Base-by-base conservation (phyloP, 2,329 filamentous ascomycete genomes). In the Drechslerella dactyloides region DNA sequence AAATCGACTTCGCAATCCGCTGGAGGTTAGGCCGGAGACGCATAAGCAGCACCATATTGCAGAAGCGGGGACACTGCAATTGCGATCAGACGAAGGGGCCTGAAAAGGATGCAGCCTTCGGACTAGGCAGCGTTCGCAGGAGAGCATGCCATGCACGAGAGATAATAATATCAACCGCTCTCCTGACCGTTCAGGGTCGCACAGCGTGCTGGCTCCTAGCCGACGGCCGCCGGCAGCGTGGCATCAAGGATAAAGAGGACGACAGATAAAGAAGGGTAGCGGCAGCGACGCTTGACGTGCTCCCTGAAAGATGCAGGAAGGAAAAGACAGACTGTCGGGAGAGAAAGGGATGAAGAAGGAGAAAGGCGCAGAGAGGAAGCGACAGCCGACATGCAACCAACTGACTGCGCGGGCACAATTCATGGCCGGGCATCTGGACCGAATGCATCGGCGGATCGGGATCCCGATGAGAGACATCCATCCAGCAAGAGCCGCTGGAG, bases 151-250 rank as follows among this genome's bases (percentile, higher is more conserved):
- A 33, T 33, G 27, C 27, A 33, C 65, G 62, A 51, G 30, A 48
- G 37, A 50, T 48, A 55, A 50, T 48, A 55, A 57, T 63, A 62
- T 69, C 58, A 63, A 63, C 58, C 62, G 53, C 65, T 57, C 53
- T 57, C 8, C 27, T 33, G 27, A 4, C 27, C 27, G 4, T 3
- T 33, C 8, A 33, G 51, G 64, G 64, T 62, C 65, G 64, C 64
- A 55, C 64, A 51, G 57, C 58, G 57, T 59, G 55, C 30, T 58
- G 57, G 21, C n/a, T 46, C 58, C 65, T 58, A 53, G 46, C 65
- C 58, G 58, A 63, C 54, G 24, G 48, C 54, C 58, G 52, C 58
- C 23, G 46, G 23, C 46, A 21, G 46, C 46, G 8, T 21, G 33
- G 46, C 46, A 21, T 55, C 54, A 56, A 40, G 59, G 54, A 10